These are phyloP conservation scores for Tetrahymena malaccensis DNA, from an alignment of 73 alveolate genomes.

Conservation along the genomic window DNA sequence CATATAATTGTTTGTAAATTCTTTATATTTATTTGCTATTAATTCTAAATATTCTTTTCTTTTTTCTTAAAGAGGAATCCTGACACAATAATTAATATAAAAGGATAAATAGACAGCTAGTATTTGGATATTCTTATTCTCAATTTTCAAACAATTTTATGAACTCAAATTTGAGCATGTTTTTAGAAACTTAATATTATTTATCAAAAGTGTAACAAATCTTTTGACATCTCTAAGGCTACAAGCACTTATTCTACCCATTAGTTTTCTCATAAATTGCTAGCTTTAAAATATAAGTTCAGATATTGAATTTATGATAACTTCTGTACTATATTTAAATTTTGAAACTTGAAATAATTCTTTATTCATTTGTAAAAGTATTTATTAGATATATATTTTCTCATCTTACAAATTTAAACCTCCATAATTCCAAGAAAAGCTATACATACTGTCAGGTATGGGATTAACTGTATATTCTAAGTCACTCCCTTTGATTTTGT, in stretches of 20 bases:
- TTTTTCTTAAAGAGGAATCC: neutral
- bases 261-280: constrained; percentile 29
- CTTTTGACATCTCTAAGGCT: constrained; percentile 66
- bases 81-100: constrained; percentile 5
- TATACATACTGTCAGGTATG: constrained; percentile 51
- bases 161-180: neutral
- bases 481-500: constrained; percentile 1
- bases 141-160: constrained; percentile 7
- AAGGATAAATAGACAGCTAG: neutral
- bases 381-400: constrained; percentile 42
- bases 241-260: constrained; percentile 49
- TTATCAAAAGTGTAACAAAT: constrained; percentile 44
- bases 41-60: neutral
- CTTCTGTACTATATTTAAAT: neutral
- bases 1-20: neutral
- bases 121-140: neutral
- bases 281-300: constrained; percentile 31
- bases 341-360: neutral
- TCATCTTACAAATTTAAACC: constrained; percentile 39
- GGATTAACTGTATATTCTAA: constrained; percentile 64
- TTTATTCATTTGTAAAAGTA: constrained; percentile 12
- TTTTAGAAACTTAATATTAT: constrained; percentile 25
- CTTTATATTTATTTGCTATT: neutral
- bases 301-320: neutral
- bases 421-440: constrained; percentile 65